Base-by-base conservation (phyloP, 805 yeast genomes). In the Wickerhamomyces subpelliculosus region DNA sequence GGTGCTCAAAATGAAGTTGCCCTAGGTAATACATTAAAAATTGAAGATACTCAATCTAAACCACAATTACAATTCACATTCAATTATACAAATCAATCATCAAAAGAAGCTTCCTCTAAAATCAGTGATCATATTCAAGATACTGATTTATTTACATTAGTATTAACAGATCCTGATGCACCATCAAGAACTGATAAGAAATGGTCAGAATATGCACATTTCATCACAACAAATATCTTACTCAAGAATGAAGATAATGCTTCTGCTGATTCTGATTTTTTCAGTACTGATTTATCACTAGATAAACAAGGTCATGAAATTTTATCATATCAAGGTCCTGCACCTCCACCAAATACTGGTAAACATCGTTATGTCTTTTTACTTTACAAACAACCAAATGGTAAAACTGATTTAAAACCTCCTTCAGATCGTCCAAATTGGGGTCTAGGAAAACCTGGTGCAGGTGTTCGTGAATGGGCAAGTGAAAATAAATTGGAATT, bases 81-180 rank as follows among this genome's bases (percentile, higher is more conserved):
- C 27, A 65, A 71, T 18, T 19, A 14, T 16, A 13, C 27, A 25
- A 25, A 25, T 25, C n/a, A n/a, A n/a, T n/a, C 10, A 8, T 22
- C 24, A 22, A 27, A 27, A 27, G 29, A 27, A 16, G 14, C 29
- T 16, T 27, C 27, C 8, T 24, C 29, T 3, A 35, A 51, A 6
- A 10, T 29, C 22, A 41, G 41, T 6, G 42, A 49, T 5, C 23
- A 42, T 5, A 45, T 56, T 14, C 60, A 58, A 31, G 44, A 52
- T 14, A 62, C 65, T 27, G 81, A 78, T 46, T 61, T 70, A 36
- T 88, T 83, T 62, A 77, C 93, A 10, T 63, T 89, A 47, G 84
- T 84, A 3, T 49, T 88, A 47, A 89, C 96, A 8, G 96, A 88
- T 60, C 97, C 97, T 1, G 96, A 88, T 65, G 96, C 96, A 8